Percentiles rank a stretch among this genome's conserved stretches.
phyloP scores from a whole-genome alignment of 306 rosid species.

The Abrus precatorius region DNA sequence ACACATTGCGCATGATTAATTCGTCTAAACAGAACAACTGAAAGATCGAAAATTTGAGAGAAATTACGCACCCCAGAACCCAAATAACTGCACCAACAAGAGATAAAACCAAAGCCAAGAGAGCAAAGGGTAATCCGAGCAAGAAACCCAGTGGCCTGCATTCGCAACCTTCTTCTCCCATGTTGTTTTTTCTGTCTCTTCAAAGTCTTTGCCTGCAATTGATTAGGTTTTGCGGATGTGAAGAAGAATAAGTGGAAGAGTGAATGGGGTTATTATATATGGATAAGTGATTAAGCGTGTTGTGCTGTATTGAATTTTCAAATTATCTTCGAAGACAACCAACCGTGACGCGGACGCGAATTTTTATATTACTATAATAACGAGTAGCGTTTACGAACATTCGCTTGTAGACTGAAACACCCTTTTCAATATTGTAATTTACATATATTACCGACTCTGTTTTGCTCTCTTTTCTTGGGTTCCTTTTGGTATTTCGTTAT shows the following conservation, averaged over 20 bases:
- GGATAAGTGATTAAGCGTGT: slow-evolving; percentile 42
- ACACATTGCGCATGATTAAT: neutral
- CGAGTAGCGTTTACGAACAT: neutral
- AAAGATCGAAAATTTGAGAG: neutral
- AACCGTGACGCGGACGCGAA: slow-evolving; percentile 25
- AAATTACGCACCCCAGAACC: slow-evolving; percentile 64
- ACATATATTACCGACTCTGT: neutral
- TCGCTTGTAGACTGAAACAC: slow-evolving; percentile 18
- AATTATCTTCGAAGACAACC: neutral
- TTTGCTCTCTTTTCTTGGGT: neutral
- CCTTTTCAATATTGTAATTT: neutral
- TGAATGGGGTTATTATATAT: slow-evolving; percentile 3
- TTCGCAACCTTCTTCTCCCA: slow-evolving; percentile 69
- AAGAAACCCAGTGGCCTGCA: slow-evolving; percentile 91
- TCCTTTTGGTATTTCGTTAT: slow-evolving; percentile 32
- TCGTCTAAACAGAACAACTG: neutral
- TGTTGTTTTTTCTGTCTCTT: neutral
- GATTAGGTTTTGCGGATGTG: neutral
- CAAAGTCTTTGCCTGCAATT: neutral
- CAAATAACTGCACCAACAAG: slow-evolving; percentile 79
- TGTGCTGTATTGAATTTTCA: slow-evolving; percentile 23
- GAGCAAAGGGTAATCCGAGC: slow-evolving; percentile 84
- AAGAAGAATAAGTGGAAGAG: neutral
- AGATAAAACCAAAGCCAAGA: slow-evolving; percentile 70
- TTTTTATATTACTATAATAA: neutral